phyloP scores from a whole-genome alignment of 2,329 filamentous ascomycete genomes.

The Alternaria brassicae region DNA sequence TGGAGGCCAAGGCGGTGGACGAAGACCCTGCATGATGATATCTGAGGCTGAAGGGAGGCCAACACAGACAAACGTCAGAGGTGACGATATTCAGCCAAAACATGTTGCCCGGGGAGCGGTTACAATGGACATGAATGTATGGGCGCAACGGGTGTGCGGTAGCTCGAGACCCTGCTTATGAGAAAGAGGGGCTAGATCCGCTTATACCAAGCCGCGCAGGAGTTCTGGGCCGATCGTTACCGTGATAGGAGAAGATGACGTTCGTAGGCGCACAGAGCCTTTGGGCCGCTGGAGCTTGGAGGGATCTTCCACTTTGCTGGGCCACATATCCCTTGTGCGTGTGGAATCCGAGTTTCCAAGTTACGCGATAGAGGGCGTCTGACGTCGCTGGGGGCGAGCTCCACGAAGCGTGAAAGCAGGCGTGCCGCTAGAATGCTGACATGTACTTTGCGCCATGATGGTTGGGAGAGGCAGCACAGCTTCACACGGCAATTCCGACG shows the following conservation, averaged over 20 bases:
- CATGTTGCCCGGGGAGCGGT: constrained; percentile 9
- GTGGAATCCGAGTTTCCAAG: constrained; percentile 11
- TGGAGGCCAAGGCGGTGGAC: constrained; percentile 1
- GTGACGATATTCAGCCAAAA: constrained; percentile 28
- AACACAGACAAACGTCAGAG: constrained; percentile 25
- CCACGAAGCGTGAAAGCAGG: not conserved
- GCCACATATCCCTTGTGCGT: constrained; percentile 9
- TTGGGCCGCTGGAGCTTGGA: constrained; percentile 9
- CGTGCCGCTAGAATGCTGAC: not conserved
- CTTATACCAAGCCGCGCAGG: constrained; percentile 7
- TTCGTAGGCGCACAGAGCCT: constrained; percentile 16
- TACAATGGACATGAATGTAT: constrained; percentile 14
- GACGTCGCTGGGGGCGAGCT: constrained; percentile 11
- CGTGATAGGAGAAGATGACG: constrained; percentile 24
- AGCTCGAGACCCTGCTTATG: constrained; percentile 24
- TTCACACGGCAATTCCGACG: not conserved
- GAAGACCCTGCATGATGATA: constrained; percentile 7
- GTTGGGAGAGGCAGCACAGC: not conserved
- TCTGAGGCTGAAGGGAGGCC: constrained; percentile 21
- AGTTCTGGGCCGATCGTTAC: constrained; percentile 14
- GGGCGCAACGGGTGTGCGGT: constrained; percentile 23
- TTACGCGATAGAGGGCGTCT: constrained; percentile 2
- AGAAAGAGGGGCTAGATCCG: constrained; percentile 7
- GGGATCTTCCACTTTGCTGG: constrained; percentile 23
- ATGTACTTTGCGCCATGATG: constrained; percentile 4